Evolutionary conservation across 139 green algal genomes (phyloP).

Genomic region (Gonium pectorale): DNA sequence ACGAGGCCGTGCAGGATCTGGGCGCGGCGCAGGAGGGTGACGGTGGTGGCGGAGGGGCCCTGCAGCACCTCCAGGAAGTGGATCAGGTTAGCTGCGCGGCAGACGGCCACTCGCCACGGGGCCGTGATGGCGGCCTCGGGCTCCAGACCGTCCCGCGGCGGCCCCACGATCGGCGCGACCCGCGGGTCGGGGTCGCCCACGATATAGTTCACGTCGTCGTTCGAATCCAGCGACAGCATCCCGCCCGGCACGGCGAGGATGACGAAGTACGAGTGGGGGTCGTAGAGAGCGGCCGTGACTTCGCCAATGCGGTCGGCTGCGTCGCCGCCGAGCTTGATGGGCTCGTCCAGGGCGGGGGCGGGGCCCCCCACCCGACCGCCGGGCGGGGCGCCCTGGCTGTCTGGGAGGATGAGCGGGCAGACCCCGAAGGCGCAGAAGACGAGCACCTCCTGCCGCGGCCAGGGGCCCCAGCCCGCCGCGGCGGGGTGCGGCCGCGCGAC

Average conservation of each 20-base stretch:
- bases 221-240: neutral
- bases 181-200: neutral
- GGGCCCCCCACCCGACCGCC: no score
- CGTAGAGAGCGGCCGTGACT: neutral
- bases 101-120: no score
- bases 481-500: neutral
- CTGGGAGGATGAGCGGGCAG: neutral
- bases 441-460: neutral
- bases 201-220: neutral
- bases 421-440: conserved; percentile 1
- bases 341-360: neutral
- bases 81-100: no score
- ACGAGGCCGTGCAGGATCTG: no score
- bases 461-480: no score
- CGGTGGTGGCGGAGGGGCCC: neutral
- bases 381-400: neutral
- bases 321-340: neutral
- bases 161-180: no score
- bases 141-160: neutral
- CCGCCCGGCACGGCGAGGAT: neutral
- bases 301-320: neutral
- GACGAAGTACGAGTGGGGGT: neutral
- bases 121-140: neutral
- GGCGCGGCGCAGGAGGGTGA: neutral
- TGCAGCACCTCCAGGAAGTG: neutral